Evolutionary conservation across 495 filamentous ascomycete genomes (phyloP).

Genomic region (Penicillium flavigenum): DNA sequence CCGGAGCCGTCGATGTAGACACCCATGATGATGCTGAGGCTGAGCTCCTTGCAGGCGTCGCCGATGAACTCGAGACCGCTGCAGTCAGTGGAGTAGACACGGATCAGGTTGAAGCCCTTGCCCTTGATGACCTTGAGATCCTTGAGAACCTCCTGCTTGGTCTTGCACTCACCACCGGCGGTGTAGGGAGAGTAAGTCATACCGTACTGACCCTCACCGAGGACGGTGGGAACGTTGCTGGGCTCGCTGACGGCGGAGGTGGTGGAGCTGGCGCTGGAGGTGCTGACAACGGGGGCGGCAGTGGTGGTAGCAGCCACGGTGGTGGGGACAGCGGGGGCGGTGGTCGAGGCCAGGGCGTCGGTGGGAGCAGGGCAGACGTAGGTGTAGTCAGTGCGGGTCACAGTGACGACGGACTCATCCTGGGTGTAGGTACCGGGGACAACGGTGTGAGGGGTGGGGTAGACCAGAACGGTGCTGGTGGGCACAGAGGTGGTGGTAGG

Average conservation of each 20-base stretch:
- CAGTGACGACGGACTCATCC: conserved; percentile 62
- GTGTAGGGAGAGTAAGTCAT: conserved; percentile 92
- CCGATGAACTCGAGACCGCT: conserved; percentile 72
- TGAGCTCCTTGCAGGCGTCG: conserved; percentile 55
- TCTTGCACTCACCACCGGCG: conserved; percentile 64
- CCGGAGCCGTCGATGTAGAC: conserved; percentile 72
- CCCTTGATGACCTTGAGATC: conserved; percentile 69
- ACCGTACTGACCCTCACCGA: conserved; percentile 65
- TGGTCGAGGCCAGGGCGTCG: conserved; percentile 26
- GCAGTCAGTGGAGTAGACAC: conserved; percentile 93
- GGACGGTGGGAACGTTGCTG: neutral
- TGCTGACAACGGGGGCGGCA: conserved; percentile 19
- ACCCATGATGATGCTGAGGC: conserved; percentile 78
- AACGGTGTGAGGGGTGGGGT: conserved; percentile 65
- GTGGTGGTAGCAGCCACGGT: conserved; percentile 27
- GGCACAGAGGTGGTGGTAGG: conserved; percentile 57
- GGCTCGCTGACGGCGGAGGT: conserved; percentile 16
- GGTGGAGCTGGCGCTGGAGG: conserved; percentile 19
- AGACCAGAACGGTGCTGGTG: conserved; percentile 56
- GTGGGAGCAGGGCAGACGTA: conserved; percentile 70
- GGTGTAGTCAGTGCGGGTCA: conserved; percentile 66
- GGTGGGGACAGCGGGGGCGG: conserved; percentile 22
- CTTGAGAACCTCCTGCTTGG: conserved; percentile 51
- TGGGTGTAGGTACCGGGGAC: conserved; percentile 73
- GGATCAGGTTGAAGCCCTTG: conserved; percentile 77